A percentile compares a stretch with the other conserved stretches of the same genome.
These are phyloP conservation scores for Theobroma grandiflorum DNA, from an alignment of 441 rosid genomes.

Conservation along the genomic window DNA sequence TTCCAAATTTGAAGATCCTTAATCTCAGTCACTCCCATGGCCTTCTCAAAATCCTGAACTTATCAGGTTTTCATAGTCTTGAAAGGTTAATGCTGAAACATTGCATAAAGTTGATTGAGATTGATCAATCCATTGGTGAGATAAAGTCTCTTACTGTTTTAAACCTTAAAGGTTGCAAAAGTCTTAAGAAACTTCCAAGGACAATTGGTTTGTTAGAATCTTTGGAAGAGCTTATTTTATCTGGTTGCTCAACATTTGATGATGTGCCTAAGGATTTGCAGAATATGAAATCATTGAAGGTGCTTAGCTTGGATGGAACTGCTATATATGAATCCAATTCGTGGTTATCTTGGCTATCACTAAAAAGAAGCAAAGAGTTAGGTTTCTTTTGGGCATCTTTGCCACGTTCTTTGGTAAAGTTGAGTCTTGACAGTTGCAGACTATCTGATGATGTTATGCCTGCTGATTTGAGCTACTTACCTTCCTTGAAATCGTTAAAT, in stretches of 20 bases:
- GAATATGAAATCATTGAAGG: conserved; percentile 19
- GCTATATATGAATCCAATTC: conserved; percentile 24
- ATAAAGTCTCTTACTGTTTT: conserved; percentile 16
- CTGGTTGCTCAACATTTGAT: conserved; percentile 39
- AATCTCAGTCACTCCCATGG: conserved; percentile 25
- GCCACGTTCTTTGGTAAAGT: conserved; percentile 25
- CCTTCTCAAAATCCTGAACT: conserved; percentile 15
- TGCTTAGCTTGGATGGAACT: conserved; percentile 29
- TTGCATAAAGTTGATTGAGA: conserved; percentile 19
- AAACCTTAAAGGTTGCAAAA: conserved; percentile 39
- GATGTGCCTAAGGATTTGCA: background rate
- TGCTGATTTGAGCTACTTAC: background rate
- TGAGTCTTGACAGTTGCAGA: conserved; percentile 21
- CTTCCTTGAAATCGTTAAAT: no score
- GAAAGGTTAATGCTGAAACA: conserved; percentile 27
- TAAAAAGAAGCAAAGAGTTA: conserved; percentile 21
- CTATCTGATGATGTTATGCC: background rate
- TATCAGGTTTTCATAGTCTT: conserved; percentile 24
- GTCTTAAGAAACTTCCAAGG: conserved; percentile 36
- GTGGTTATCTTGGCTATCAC: conserved; percentile 15
- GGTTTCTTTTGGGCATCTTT: conserved; percentile 12
- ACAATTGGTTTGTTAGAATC: conserved; percentile 40
- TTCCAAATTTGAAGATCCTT: conserved; percentile 33
- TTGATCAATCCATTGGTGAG: conserved; percentile 31
- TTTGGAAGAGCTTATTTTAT: conserved; percentile 33